These are phyloP conservation scores for Platanthera guangdongensis DNA, from an alignment of 106 monocot genomes.

Conservation along the genomic window DNA sequence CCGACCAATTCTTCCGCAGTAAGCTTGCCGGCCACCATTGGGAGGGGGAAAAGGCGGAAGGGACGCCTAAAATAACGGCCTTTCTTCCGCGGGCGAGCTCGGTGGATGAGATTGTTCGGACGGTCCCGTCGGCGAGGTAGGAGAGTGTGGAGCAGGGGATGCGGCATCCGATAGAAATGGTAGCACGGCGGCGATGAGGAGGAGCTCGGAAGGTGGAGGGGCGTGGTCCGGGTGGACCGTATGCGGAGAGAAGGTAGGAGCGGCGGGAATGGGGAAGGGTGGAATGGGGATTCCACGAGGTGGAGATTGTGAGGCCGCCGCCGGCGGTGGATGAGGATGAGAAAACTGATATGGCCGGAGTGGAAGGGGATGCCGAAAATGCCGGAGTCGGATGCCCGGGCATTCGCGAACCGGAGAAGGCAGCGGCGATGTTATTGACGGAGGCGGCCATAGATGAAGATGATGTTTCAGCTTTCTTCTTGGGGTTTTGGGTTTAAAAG, in stretches of 20 bases:
- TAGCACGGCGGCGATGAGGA: neutral
- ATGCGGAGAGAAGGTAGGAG: slow-evolving; percentile 10
- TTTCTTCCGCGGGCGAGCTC: slow-evolving; percentile 10
- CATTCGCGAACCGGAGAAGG: neutral
- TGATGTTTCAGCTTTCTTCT: neutral
- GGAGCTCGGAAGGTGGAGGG: neutral
- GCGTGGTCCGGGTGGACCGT: slow-evolving; percentile 11
- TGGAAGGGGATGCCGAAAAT: neutral
- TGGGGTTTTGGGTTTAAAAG: neutral
- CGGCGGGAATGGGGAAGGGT: neutral
- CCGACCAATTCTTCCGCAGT: neutral
- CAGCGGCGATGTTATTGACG: slow-evolving; percentile 18
- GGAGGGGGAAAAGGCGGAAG: slow-evolving; percentile 12
- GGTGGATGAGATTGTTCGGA: slow-evolving; percentile 7
- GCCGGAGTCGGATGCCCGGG: neutral
- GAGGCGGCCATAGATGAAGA: slow-evolving; percentile 12
- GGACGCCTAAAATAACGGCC: slow-evolving; percentile 13
- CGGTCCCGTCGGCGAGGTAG: slow-evolving; percentile 7
- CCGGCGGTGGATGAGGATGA: neutral
- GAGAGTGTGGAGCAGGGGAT: slow-evolving; percentile 13
- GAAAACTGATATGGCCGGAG: neutral
- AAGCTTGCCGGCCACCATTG: neutral
- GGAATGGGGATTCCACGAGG: slow-evolving; percentile 16
- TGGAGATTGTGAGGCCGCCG: slow-evolving; percentile 7
- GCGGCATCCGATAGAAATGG: slow-evolving; percentile 1